Evolutionary conservation across 2,329 filamentous ascomycete species (phyloP), one percentile per base, ranked within the genome.

Genomic region (Scopulariopsis brevicaulis): DNA sequence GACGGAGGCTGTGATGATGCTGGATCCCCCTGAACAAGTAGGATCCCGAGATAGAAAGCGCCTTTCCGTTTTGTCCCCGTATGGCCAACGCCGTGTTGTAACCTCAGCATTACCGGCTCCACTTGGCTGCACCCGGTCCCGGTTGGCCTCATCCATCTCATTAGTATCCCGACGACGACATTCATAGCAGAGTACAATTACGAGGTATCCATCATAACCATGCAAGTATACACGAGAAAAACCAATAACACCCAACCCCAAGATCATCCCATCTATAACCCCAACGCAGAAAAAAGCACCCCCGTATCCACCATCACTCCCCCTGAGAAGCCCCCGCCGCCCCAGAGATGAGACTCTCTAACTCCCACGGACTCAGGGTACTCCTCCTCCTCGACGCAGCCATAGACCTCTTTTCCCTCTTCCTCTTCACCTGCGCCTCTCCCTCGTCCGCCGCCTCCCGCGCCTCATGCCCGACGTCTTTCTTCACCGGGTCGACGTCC

Each of bases 301-400:
- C 40, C 58, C n/a, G 40, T 46, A 54, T 58, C 37, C n/a, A 34
- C 22, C 20, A 46, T 56, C 40, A 56, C 32, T 48, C 53, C 11
- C 22, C 59, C 32, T 50, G 35, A 14, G 50, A 25, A 46, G 34
- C 51, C 28, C 11, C 24, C 43, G 46, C 46, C 53, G 48, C 46
- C 40, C 77, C 77, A 2, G 72, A 63, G 56, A 86, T 85, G 67
- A 89, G 67, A 52, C 79, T 82, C 71, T 88, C 81, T 66, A 92
- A 71, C 70, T 93, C 89, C 76, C 86, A 86, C 3, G 86, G 84
- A 64, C 82, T 90, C 35, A 93, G 73, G 22, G 88, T 92, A 65
- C 86, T 90, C 68, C 89, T 79, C 66, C 88, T 77, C 66, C 87
- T 75, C 60, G 79, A 85, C 2, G 82, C 76, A 10, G 69, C 74